phyloP scores from a whole-genome alignment of 2,329 filamentous ascomycete genomes.

The Dothistroma septosporum region DNA sequence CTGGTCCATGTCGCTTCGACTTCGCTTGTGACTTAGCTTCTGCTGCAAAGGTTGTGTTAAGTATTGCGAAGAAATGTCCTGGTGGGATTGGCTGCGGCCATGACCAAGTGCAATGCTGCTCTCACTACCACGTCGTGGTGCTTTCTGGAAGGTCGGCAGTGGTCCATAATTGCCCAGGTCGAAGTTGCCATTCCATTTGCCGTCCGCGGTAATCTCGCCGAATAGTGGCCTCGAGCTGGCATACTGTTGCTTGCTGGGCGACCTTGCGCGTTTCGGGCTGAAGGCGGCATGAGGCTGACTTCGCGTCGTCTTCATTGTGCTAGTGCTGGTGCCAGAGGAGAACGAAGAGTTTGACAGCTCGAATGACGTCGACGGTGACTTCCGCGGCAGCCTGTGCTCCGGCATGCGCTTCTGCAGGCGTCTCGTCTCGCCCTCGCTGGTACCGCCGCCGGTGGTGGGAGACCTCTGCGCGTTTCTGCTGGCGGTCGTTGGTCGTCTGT shows the following conservation, averaged over 20 bases:
- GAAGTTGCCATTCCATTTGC: slow-evolving; percentile 45
- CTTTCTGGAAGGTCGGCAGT: slow-evolving; percentile 23
- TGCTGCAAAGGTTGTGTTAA: slow-evolving; percentile 21
- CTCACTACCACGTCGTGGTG: slow-evolving; percentile 62
- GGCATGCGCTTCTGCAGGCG: slow-evolving; percentile 31
- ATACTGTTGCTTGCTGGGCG: slow-evolving; percentile 20
- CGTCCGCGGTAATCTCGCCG: slow-evolving; percentile 66
- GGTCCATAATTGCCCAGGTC: slow-evolving; percentile 28
- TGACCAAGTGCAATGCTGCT: slow-evolving; percentile 57
- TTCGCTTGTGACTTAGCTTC: slow-evolving; percentile 32
- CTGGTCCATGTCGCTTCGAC: slow-evolving; percentile 32
- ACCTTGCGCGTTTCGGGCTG: slow-evolving; percentile 22
- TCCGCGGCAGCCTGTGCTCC: slow-evolving; percentile 25
- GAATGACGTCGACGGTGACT: slow-evolving; percentile 27
- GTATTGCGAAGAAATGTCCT: slow-evolving; percentile 26
- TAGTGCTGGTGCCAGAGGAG: slow-evolving; percentile 24
- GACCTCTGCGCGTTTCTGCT: slow-evolving; percentile 23
- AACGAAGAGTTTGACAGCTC: slow-evolving; percentile 26
- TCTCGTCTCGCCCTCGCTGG: slow-evolving; percentile 22
- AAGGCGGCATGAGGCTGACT: slow-evolving; percentile 30
- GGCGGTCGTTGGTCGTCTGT: slow-evolving; percentile 21
- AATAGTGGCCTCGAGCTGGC: slow-evolving; percentile 57
- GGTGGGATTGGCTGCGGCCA: slow-evolving; percentile 54
- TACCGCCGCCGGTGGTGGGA: slow-evolving; percentile 24
- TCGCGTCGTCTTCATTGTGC: slow-evolving; percentile 19